Evolutionary conservation across 1,284 basidiomycete genomes (phyloP).

Genomic region (Salmacisia buchloeana): DNA sequence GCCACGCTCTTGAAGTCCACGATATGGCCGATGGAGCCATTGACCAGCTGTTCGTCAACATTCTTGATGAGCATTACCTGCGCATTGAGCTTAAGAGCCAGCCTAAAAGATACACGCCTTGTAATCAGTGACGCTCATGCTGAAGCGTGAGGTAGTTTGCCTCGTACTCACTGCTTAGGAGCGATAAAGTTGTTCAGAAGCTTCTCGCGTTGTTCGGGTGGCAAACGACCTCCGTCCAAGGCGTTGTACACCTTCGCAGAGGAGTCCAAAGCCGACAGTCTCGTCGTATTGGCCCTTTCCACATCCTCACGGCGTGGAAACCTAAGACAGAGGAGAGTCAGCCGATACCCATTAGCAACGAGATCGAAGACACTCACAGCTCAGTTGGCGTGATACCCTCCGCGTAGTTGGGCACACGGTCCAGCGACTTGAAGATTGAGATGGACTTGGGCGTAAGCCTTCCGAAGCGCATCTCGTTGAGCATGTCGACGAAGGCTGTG

Average conservation of each 20-base stretch:
- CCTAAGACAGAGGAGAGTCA: background rate
- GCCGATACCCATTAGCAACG: background rate
- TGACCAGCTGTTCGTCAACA: conserved; percentile 68
- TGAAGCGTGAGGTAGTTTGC: background rate
- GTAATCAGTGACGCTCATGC: background rate
- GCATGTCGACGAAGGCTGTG: conserved; percentile 30
- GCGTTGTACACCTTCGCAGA: conserved; percentile 32
- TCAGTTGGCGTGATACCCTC: conserved; percentile 40
- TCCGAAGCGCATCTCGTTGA: background rate
- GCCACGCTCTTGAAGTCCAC: conserved; percentile 57
- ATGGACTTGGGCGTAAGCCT: conserved; percentile 2
- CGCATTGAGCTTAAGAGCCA: conserved; percentile 65
- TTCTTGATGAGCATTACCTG: conserved; percentile 71
- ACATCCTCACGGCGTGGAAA: conserved; percentile 6
- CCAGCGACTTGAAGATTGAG: background rate
- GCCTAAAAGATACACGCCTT: conserved; percentile 22
- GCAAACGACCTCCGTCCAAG: conserved; percentile 24
- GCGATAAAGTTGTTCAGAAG: conserved; percentile 38
- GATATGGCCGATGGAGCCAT: conserved; percentile 73
- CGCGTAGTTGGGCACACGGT: conserved; percentile 12
- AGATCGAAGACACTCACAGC: conserved; percentile 15
- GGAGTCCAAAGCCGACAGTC: conserved; percentile 8
- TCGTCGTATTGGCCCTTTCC: background rate
- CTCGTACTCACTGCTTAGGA: background rate
- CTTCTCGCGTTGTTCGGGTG: conserved; percentile 23